A percentile compares a stretch with the other conserved stretches of the same genome.
phyloP scores from a whole-genome alignment of 176 grass and related monocot genomes.

The Tillandsia leiboldiana region DNA sequence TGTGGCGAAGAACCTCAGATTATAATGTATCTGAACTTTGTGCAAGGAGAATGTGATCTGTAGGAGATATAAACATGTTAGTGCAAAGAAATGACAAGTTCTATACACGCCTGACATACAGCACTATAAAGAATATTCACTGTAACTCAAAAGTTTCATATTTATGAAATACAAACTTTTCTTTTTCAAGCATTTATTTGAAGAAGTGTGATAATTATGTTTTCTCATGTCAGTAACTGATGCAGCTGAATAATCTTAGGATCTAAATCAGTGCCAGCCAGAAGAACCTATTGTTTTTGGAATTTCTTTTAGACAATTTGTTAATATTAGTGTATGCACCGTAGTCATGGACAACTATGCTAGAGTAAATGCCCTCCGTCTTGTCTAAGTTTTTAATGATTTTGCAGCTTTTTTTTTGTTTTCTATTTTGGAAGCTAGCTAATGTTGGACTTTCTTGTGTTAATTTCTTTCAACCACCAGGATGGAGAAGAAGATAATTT shows the following conservation, averaged over 20 bases:
- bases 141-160: no score
- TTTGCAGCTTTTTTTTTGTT: no score
- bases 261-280: no score
- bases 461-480: slow-evolving; percentile 23
- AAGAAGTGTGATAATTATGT: not conserved
- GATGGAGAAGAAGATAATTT: slow-evolving; percentile 74
- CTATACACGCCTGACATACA: not conserved
- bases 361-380: no score
- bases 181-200: not conserved
- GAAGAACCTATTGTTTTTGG: no score
- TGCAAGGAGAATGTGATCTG: not conserved
- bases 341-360: not conserved
- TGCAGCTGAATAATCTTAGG: no score
- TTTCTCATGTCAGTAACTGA: not conserved
- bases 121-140: no score
- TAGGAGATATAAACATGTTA: not conserved
- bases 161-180: no score
- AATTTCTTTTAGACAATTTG: no score
- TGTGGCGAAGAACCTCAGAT: no score
- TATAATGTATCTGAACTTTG: not conserved
- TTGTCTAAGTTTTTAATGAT: no score
- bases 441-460: not conserved
- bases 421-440: no score
- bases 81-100: not conserved
- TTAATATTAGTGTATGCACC: not conserved